Evolutionary conservation across 495 filamentous ascomycete genomes (phyloP).

Genomic region (Evansstolkia leycettana): DNA sequence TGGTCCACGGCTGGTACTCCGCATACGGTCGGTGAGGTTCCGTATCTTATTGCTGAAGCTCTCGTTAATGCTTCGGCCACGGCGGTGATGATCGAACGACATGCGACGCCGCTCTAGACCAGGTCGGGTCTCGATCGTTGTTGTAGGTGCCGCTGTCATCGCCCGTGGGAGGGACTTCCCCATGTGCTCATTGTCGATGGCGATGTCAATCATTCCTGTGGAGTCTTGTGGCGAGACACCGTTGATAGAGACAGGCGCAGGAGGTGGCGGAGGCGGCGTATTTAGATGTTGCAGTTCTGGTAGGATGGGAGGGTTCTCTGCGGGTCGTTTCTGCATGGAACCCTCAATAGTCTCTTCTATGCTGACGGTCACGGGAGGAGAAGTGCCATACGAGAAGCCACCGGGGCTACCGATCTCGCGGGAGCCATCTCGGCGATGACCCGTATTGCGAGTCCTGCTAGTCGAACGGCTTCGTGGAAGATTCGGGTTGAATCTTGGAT

Average conservation of each 20-base stretch:
- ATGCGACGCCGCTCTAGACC: conserved; percentile 17
- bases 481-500: conserved; percentile 44
- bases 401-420: conserved; percentile 15
- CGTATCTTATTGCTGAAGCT: conserved; percentile 41
- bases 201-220: conserved; percentile 56
- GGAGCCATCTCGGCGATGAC: conserved; percentile 28
- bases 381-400: conserved; percentile 18
- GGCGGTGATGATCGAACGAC: conserved; percentile 43
- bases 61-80: conserved; percentile 46
- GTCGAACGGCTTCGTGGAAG: conserved; percentile 38
- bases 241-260: conserved; percentile 14
- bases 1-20: conserved; percentile 41
- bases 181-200: conserved; percentile 46
- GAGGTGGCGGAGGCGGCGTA: conserved; percentile 49
- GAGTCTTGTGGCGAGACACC: conserved; percentile 29
- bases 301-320: conserved; percentile 46
- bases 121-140: conserved; percentile 12
- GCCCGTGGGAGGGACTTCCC: conserved; percentile 25
- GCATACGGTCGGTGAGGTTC: conserved; percentile 43
- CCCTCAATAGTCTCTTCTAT: conserved; percentile 54
- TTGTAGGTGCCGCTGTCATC: conserved; percentile 27
- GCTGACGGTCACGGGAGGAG: conserved; percentile 32
- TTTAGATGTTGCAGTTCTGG: conserved; percentile 79
- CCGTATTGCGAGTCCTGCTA: conserved; percentile 24
- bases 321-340: conserved; percentile 26